Conservation (phyloP, 805 yeast species). For the Peterozyma toletana region DNA sequence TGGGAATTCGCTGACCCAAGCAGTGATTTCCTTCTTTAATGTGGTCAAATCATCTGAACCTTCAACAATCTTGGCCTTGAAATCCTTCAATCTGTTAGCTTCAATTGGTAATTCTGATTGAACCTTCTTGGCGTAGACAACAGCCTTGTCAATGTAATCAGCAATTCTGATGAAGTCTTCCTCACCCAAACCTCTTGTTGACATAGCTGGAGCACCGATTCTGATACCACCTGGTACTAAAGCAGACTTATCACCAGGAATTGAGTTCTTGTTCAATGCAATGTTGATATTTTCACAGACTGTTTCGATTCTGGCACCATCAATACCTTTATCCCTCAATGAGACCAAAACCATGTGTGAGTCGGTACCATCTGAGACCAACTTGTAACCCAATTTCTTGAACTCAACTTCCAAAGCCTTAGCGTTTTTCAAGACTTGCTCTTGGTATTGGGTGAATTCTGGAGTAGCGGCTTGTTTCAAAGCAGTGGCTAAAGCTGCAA, state of each 20-base stretch:
- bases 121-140: slow-evolving; percentile 62
- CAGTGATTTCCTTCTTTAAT: slow-evolving; percentile 71
- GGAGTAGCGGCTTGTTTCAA: slow-evolving; percentile 89
- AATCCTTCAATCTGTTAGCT: slow-evolving; percentile 93
- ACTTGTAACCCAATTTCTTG: slow-evolving; percentile 62
- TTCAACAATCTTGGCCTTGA: slow-evolving; percentile 72
- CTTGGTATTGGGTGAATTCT: slow-evolving; percentile 86
- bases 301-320: slow-evolving; percentile 96
- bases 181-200: slow-evolving; percentile 92
- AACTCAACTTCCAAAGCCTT: slow-evolving; percentile 73
- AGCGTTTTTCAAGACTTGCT: slow-evolving; percentile 84
- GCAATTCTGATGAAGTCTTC: slow-evolving; percentile 79
- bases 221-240: slow-evolving; percentile 96
- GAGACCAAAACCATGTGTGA: slow-evolving; percentile 92
- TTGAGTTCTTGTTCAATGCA: slow-evolving; percentile 95
- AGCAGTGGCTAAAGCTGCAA: slow-evolving; percentile 95
- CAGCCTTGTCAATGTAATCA: slow-evolving; percentile 73
- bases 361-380: slow-evolving; percentile 94
- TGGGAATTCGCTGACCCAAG: slow-evolving; percentile 91
- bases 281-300: slow-evolving; percentile 91
- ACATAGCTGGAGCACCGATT: slow-evolving; percentile 98
- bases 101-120: slow-evolving; percentile 82
- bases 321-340: slow-evolving; percentile 82
- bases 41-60: slow-evolving; percentile 63
- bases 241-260: slow-evolving; percentile 97